Evolutionary conservation across 83 land plant genomes (phyloP).

Genomic region (Diphasiastrum complanatum): DNA sequence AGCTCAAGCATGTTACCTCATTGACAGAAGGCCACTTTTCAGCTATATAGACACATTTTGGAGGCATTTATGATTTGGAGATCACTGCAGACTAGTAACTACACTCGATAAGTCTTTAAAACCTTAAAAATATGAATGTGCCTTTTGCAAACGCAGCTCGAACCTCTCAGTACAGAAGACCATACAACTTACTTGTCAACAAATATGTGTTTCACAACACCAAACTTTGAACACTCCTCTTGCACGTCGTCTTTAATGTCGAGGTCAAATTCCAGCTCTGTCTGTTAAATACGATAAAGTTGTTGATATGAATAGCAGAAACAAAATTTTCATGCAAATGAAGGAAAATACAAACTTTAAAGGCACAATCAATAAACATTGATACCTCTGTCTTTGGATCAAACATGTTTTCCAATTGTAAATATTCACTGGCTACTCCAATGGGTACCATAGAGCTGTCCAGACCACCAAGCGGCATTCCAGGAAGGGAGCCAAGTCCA

Average conservation of each 20-base stretch:
- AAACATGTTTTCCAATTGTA: conserved; percentile 92
- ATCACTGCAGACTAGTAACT: too few relatives aligned
- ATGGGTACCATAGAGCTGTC: conserved; percentile 46
- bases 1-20: background rate
- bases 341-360: conserved; percentile 3
- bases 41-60: conserved; percentile 16
- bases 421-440: conserved; percentile 76
- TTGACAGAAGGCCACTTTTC: conserved; percentile 13
- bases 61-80: conserved; percentile 10
- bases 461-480: conserved; percentile 2
- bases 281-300: conserved; percentile 29
- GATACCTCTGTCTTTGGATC: conserved; percentile 92
- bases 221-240: conserved; percentile 79
- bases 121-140: background rate
- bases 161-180: background rate
- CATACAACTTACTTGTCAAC: conserved; percentile 69
- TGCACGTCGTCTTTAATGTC: conserved; percentile 87
- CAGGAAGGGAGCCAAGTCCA: conserved; percentile 7
- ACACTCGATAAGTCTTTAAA: too few relatives aligned
- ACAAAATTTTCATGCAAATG: background rate
- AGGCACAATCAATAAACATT: too few relatives aligned
- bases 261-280: conserved; percentile 73
- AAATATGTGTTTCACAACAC: conserved; percentile 61
- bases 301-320: background rate
- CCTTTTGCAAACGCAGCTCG: background rate